Evolutionary conservation across 2,329 filamentous ascomycete genomes (phyloP), one percentile per base, ranked within the genome.

Genomic region (Uncinocarpus reesii): DNA sequence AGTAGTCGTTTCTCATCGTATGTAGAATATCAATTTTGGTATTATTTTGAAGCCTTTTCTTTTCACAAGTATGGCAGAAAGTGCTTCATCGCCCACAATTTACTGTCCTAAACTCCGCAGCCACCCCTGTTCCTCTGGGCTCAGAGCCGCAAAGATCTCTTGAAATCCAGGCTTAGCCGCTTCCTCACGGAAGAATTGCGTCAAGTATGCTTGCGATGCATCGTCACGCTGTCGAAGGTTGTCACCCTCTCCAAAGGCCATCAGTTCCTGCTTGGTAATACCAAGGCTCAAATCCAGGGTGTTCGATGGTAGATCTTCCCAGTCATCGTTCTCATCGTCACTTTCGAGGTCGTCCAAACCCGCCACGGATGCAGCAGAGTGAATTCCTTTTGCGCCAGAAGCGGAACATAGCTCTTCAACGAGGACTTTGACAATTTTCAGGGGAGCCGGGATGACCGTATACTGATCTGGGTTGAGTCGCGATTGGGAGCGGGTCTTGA

Each of bases 381-480:
- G 76, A 24, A 65, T 64, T 40, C 67, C 65, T 37, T 64, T 63
- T 52, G 56, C 65, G 10, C 86, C 86, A 3, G 85, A 82, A 1
- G 88, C 86, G 0, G 86, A 87, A 4, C 85, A 74, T 2, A 98
- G 78, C 68, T 98, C 92, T 61, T 95, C 87, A 40, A 96, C 83
- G 7, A 98, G 78, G 3, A 96, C 83, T 72, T 98, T 98, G 67
- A 96, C 71, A 52, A 98, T 95, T 71, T 98, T 98, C 61, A 98
- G 76, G 1, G 86, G 82, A 0, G 89, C 89, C 0, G 89, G 80
- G 50, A 98, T 80, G 52, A 85, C 79, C 4, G 88, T 95, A 70
- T 83, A 96, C 63, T 84, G 82, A 62, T 95, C 89, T 13, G 92
- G 92, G 62, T 90, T 90, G 62, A 83, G 78, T 67, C 84, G 88